Percentiles rank a stretch among this genome's conserved stretches.
Conservation (phyloP, 139 green algal genomes). For the Volvox reticuliferus region DNA sequence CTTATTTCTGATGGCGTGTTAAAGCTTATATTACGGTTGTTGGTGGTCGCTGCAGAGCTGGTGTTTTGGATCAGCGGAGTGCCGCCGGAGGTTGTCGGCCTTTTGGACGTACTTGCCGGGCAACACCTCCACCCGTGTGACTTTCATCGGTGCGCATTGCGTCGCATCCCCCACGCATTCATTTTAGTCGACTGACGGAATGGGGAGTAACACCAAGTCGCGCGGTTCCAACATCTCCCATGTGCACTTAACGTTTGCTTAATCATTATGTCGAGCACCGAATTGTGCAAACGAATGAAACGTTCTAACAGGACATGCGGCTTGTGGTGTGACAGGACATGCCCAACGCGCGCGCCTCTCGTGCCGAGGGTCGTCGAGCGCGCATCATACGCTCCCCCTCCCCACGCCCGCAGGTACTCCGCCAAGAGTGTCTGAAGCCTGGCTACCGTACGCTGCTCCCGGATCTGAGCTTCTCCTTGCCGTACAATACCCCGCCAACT, state of each 20-base stretch:
- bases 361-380: no score
- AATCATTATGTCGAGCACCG: neutral
- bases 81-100: constrained; percentile 56
- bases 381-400: neutral
- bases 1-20: no score
- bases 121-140: constrained; percentile 27
- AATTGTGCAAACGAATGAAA: neutral
- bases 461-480: neutral
- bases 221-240: neutral
- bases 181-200: neutral
- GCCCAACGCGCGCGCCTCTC: no score
- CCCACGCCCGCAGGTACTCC: neutral
- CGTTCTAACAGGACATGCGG: neutral
- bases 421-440: neutral
- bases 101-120: constrained; percentile 63
- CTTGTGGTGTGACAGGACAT: neutral
- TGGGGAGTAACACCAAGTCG: neutral
- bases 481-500: neutral
- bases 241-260: neutral
- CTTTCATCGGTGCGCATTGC: constrained; percentile 50
- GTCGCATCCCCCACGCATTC: neutral
- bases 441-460: constrained; percentile 4
- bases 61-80: constrained; percentile 60
- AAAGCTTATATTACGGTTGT: neutral
- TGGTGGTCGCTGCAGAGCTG: constrained; percentile 51